Conservation (phyloP, 2,329 filamentous ascomycete species). For the Arthrobotrys entomopaga region DNA sequence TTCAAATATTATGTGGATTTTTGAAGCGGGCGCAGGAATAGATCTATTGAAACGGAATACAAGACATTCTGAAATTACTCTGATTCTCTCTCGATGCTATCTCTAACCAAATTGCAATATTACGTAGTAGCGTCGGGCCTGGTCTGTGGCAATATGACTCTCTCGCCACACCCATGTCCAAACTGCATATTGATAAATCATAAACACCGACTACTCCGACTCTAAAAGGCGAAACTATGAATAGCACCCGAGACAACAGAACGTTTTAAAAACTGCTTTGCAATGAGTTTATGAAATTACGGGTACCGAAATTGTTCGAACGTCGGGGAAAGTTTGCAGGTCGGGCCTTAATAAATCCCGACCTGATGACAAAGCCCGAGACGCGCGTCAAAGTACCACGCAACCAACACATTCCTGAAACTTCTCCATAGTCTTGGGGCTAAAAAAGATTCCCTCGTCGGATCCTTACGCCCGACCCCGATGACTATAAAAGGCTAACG, state of each 20-base stretch:
- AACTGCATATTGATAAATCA: background rate
- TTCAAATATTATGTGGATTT: background rate
- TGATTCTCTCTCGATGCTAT: no score
- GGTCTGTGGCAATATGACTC: constrained; percentile 27
- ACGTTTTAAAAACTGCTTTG: constrained; percentile 1
- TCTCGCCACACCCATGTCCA: constrained; percentile 31
- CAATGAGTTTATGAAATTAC: background rate
- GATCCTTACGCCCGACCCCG: constrained; percentile 25
- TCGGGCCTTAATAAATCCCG: constrained; percentile 40
- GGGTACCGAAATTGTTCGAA: constrained; percentile 43
- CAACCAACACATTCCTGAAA: constrained; percentile 36
- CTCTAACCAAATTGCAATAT: no score
- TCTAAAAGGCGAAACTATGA: constrained; percentile 14
- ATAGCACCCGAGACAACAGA: constrained; percentile 15
- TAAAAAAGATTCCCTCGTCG: constrained; percentile 43
- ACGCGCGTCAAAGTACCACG: constrained; percentile 54
- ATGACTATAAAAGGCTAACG: constrained; percentile 45
- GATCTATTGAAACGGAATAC: background rate
- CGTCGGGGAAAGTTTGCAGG: constrained; percentile 35
- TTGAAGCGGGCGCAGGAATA: background rate
- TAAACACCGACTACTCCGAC: constrained; percentile 43
- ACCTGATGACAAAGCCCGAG: constrained; percentile 48
- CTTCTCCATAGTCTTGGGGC: background rate
- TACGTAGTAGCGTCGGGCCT: background rate
- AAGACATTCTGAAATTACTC: background rate